Base-by-base conservation (phyloP, 2,329 filamentous ascomycete species). In the Taxawa tesnikishii region DNA sequence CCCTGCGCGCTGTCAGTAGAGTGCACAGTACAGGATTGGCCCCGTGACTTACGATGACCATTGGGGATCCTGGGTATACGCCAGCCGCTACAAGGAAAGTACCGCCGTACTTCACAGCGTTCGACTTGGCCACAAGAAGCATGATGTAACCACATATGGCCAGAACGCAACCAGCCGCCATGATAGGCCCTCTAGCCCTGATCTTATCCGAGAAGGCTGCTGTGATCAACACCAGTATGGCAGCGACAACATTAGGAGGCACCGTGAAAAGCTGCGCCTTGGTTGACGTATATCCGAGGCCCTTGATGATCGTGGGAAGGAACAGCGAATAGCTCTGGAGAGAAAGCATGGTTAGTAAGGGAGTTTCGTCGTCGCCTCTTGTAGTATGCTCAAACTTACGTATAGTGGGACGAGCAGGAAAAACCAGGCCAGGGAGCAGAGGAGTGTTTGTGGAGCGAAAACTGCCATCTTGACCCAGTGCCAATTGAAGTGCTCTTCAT, bases 301-400 rank as follows among this genome's bases (percentile, higher is more conserved):
- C 55, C 5, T 46, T 46, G 40, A 65, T 59, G 43, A 65, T 65
- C 19, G 55, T 56, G 0, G 62, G 60, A 2, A 64, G 48, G 44
- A 65, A 65, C n/a, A 65, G 49, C 36, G 48, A 62, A 48, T 48
- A 67, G 36, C 46, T 60, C 52, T 60, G 59, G 37, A 59, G 53
- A 8, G 41, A 39, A 7, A 37, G 43, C 28, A 45, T 41, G 29
- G 44, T 42, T 26, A 37, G 35, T 28, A 45, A 43, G 30, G 43
- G n/a, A n/a, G n/a, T n/a, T n/a, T n/a, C n/a, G n/a, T n/a, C n/a
- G n/a, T n/a, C n/a, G n/a, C n/a, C n/a, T n/a, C n/a, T n/a, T n/a
- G n/a, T n/a, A n/a, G n/a, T n/a, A n/a, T n/a, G n/a, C n/a, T n/a
- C n/a, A n/a, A n/a, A n/a, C n/a, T n/a, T n/a, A n/a, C n/a, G n/a